phyloP scores from a whole-genome alignment of 208 protist genomes.

The Leishmania amazonensis region DNA sequence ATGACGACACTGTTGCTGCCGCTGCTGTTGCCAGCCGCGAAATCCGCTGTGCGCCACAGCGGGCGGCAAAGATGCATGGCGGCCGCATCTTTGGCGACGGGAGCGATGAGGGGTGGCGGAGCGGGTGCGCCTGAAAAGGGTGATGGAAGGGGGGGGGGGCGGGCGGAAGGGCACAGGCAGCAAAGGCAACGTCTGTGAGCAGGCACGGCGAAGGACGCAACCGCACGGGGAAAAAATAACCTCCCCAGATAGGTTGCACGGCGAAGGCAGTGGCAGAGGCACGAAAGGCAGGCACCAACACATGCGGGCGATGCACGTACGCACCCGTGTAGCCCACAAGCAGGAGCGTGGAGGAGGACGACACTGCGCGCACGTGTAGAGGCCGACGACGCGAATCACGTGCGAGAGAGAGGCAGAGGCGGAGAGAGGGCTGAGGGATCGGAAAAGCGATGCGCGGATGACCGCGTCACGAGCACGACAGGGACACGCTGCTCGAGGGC shows the following conservation, averaged over 20 bases:
- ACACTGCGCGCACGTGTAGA: not conserved
- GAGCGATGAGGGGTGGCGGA: not conserved
- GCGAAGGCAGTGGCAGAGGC: not conserved
- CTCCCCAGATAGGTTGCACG: not conserved
- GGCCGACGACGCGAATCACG: not conserved
- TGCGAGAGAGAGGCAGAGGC: not conserved
- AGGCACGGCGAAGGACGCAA: not conserved
- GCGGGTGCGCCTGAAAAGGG: not conserved
- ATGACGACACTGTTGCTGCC: not conserved
- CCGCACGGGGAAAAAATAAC: not conserved
- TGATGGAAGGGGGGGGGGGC: not conserved
- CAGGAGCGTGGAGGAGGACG: not conserved
- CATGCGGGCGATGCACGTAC: not conserved
- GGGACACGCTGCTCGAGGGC: not conserved
- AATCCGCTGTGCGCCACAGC: slow-evolving; percentile 14
- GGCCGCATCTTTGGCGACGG: slow-evolving; percentile 11
- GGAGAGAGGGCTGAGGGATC: not conserved
- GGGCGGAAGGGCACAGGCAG: not conserved
- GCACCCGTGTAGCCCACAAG: not conserved
- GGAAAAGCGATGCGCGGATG: not conserved
- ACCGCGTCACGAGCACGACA: not conserved
- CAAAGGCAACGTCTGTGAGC: too few species aligned
- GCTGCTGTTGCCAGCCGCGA: not conserved
- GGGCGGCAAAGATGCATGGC: not conserved
- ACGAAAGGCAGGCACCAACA: not conserved